Percentiles rank a stretch among this genome's conserved stretches.
Conservation (phyloP, 108 stramenopile genomes). For the Aurantiochytrium sp. region DNA sequence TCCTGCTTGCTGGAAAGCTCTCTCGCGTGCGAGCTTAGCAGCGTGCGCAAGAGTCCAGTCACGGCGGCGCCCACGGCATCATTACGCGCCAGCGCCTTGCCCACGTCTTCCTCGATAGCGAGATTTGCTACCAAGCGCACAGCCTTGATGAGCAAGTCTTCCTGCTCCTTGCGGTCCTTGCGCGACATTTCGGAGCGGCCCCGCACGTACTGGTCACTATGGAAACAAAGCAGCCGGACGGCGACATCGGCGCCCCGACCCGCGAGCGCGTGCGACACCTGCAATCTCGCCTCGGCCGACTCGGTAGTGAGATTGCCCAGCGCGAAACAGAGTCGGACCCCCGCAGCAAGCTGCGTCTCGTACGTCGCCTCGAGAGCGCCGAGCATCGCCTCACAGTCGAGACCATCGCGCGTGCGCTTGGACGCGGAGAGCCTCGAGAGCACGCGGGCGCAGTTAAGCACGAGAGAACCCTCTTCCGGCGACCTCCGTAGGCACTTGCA, state of each 20-base stretch:
- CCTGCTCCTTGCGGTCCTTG: background rate
- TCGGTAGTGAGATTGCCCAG: background rate
- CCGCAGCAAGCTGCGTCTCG: background rate
- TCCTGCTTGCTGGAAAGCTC: constrained; percentile 8
- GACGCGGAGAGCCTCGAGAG: background rate
- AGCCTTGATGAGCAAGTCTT: background rate
- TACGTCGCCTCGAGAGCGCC: background rate
- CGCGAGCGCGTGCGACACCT: background rate
- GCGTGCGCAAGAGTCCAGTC: too few species aligned
- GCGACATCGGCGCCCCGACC: background rate
- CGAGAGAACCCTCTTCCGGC: too few species aligned
- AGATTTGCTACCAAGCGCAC: background rate
- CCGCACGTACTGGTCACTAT: background rate
- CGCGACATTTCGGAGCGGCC: background rate
- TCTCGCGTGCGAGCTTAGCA: background rate
- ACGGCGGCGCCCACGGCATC: background rate
- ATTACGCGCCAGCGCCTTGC: background rate
- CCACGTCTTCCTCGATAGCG: background rate
- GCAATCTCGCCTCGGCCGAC: background rate
- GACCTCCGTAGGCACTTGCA: too few species aligned
- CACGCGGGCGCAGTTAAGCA: background rate
- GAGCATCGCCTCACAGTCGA: background rate
- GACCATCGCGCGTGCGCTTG: background rate
- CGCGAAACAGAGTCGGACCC: background rate
- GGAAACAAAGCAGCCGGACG: background rate